phyloP scores from a whole-genome alignment of 176 grass and related monocot species.

The Metroxylon sagu region DNA sequence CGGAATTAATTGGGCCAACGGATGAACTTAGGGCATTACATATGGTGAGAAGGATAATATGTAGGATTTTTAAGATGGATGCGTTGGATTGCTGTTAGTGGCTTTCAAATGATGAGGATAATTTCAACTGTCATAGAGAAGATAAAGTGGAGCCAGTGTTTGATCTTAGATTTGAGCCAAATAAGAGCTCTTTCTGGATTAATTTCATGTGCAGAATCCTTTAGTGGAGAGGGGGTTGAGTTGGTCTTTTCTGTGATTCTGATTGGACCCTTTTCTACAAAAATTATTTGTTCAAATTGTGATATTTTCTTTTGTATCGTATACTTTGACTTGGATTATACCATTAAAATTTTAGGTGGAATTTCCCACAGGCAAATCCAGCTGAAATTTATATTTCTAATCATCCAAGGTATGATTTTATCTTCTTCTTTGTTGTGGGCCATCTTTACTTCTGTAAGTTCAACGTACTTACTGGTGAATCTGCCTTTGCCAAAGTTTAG shows the following conservation, averaged over 20 bases:
- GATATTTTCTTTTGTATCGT: slow-evolving; percentile 9
- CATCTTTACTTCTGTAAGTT: too few species aligned
- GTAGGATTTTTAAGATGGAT: slow-evolving; percentile 75
- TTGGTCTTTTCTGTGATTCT: slow-evolving; percentile 53
- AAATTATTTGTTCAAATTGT: slow-evolving; percentile 69
- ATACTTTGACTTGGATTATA: too few species aligned
- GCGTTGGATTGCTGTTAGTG: slow-evolving; percentile 64
- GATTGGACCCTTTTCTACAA: slow-evolving; percentile 85
- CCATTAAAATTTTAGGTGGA: too few species aligned
- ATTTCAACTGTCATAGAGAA: neutral
- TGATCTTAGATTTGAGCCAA: slow-evolving; percentile 11
- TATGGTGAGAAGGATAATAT: slow-evolving; percentile 80
- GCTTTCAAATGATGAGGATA: slow-evolving; percentile 73
- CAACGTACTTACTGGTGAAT: too few species aligned
- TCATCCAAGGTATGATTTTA: too few species aligned
- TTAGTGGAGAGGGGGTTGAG: slow-evolving; percentile 60
- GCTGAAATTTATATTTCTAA: too few species aligned
- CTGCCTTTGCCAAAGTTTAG: too few species aligned
- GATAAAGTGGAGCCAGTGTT: neutral
- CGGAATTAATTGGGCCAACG: too few species aligned
- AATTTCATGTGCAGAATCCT: slow-evolving; percentile 46
- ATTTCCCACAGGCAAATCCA: too few species aligned
- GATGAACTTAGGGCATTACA: too few species aligned
- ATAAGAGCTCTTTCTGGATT: neutral
- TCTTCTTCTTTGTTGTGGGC: too few species aligned